Percentiles rank a stretch among this genome's conserved stretches.
phyloP scores from a whole-genome alignment of 352 stramenopile genomes.

The Globisporangium canariense region DNA sequence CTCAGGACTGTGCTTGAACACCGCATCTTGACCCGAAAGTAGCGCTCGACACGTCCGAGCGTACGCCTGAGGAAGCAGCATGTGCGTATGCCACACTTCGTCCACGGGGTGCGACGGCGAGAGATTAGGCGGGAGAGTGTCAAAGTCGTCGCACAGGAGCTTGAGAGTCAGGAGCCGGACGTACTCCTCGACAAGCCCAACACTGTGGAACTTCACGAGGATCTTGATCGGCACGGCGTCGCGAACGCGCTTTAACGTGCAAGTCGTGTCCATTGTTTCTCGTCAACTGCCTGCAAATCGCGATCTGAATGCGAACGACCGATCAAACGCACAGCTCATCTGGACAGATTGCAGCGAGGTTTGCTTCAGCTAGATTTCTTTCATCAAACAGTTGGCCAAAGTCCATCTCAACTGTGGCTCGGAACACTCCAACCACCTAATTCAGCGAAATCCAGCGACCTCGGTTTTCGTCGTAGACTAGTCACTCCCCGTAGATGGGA shows the following conservation, averaged over 20 bases:
- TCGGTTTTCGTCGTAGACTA: too few relatives aligned
- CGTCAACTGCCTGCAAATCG: background rate
- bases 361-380: too few relatives aligned
- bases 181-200: conserved; percentile 4
- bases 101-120: background rate
- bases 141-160: background rate
- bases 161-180: background rate
- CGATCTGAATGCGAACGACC: background rate
- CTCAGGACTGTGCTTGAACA: conserved; percentile 9
- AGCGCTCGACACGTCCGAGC: background rate
- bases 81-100: conserved; percentile 1
- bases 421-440: too few relatives aligned
- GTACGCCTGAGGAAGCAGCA: background rate
- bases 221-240: background rate
- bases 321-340: background rate
- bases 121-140: background rate
- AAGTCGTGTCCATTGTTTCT: background rate
- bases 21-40: background rate
- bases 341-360: too few relatives aligned
- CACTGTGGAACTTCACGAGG: background rate
- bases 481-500: too few relatives aligned
- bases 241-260: background rate
- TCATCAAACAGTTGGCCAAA: too few relatives aligned
- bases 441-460: too few relatives aligned
- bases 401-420: too few relatives aligned